Conservation (phyloP, 306 rosid genomes). For the Calophaca sinica region DNA sequence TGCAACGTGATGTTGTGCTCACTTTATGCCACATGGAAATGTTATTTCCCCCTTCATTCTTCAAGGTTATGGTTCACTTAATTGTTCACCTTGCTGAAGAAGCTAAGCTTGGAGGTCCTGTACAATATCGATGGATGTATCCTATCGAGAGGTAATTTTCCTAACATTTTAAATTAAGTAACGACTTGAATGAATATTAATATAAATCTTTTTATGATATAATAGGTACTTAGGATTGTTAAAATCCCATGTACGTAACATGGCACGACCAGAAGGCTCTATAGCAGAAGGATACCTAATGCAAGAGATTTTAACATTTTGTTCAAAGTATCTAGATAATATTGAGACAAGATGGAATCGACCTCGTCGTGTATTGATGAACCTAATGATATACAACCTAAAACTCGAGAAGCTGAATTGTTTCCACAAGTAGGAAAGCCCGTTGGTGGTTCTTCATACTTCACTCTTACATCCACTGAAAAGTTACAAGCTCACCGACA, state of each 20-base stretch:
- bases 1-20: too few relatives aligned
- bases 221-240: too few relatives aligned
- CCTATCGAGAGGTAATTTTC: too few relatives aligned
- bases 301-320: not conserved
- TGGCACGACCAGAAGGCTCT: too few relatives aligned
- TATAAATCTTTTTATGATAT: too few relatives aligned
- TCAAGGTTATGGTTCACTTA: not conserved
- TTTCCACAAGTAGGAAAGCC: not conserved
- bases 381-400: not conserved
- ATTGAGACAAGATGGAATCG: slow-evolving; percentile 4
- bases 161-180: too few relatives aligned
- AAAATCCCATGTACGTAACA: too few relatives aligned
- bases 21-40: too few relatives aligned
- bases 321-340: not conserved
- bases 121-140: not conserved
- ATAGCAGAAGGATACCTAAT: too few relatives aligned
- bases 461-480: not conserved
- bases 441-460: not conserved
- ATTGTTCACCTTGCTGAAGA: not conserved
- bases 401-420: not conserved
- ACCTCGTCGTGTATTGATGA: not conserved
- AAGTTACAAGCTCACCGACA: not conserved
- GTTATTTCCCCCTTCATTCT: not conserved
- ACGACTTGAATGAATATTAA: too few relatives aligned
- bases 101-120: not conserved